Conservation (phyloP, 2,329 filamentous ascomycete species). For the Penicillium sp. region DNA sequence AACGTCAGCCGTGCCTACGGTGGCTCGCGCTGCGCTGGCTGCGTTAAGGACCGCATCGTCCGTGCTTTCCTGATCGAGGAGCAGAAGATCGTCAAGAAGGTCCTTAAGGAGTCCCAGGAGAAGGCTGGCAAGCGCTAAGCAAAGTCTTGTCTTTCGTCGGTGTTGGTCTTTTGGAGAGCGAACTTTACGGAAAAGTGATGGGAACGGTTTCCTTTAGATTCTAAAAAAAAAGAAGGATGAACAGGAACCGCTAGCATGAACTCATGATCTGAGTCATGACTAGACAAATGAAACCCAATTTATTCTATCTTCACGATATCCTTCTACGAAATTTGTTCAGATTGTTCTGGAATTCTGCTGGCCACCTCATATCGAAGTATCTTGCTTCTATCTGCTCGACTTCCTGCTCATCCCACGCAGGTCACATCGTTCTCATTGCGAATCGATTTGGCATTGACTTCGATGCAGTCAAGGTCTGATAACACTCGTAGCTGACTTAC, state of each 20-base stretch:
- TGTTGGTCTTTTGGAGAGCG: slow-evolving; percentile 43
- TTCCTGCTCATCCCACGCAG: not conserved
- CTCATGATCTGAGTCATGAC: slow-evolving; percentile 32
- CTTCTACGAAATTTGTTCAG: slow-evolving; percentile 16
- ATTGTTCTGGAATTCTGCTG: not conserved
- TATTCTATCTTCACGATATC: slow-evolving; percentile 34
- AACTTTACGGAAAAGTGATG: slow-evolving; percentile 42
- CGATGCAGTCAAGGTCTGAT: not conserved
- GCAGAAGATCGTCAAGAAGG: slow-evolving; percentile 99
- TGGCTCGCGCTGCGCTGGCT: slow-evolving; percentile 97
- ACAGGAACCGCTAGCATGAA: slow-evolving; percentile 37
- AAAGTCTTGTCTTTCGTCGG: slow-evolving; percentile 34
- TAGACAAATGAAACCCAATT: slow-evolving; percentile 39
- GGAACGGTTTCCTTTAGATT: slow-evolving; percentile 39
- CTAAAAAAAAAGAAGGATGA: slow-evolving; percentile 35
- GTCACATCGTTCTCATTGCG: not conserved
- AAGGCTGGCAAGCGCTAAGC: slow-evolving; percentile 55
- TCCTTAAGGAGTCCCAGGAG: slow-evolving; percentile 96
- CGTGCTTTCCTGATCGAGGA: slow-evolving; percentile 99
- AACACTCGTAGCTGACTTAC: not conserved
- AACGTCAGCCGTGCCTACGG: slow-evolving; percentile 98
- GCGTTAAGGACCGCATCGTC: slow-evolving; percentile 96
- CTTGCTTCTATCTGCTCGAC: not conserved
- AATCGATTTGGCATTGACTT: too few species aligned
- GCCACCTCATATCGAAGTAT: not conserved